Percentiles rank a stretch among this genome's conserved stretches.
Evolutionary conservation across 148 eudicot species (phyloP).

Genomic region (Limonium bicolor): DNA sequence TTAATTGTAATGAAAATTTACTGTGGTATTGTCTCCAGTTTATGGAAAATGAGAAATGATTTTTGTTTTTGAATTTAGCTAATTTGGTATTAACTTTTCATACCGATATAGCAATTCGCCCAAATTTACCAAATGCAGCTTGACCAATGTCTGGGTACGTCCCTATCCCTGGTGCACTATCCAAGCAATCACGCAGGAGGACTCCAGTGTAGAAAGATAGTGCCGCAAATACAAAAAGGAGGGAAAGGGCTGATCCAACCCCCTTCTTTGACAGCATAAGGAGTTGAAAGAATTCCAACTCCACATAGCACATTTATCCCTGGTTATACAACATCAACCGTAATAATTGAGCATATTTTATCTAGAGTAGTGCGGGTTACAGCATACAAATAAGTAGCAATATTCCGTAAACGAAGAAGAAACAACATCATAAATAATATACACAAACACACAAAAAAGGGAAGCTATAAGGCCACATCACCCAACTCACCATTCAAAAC

Average conservation of each 20-base stretch:
- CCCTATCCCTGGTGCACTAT: slow-evolving; percentile 79
- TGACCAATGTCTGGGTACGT: slow-evolving; percentile 97
- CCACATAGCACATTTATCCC: slow-evolving; percentile 93
- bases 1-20: too few relatives aligned
- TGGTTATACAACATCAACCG: slow-evolving; percentile 4
- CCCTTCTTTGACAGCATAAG: slow-evolving; percentile 80
- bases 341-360: too few relatives aligned
- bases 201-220: slow-evolving; percentile 87
- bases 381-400: background rate
- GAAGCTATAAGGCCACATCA: too few relatives aligned
- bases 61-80: background rate
- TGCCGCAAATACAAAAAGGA: slow-evolving; percentile 47
- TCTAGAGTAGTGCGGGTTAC: background rate
- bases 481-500: slow-evolving; percentile 69
- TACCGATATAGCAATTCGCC: slow-evolving; percentile 72
- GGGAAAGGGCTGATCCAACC: slow-evolving; percentile 74
- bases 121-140: slow-evolving; percentile 82
- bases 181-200: slow-evolving; percentile 76
- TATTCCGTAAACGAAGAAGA: background rate
- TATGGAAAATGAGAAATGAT: background rate
- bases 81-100: too few relatives aligned
- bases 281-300: slow-evolving; percentile 87
- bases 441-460: too few relatives aligned
- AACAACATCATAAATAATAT: background rate
- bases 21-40: background rate